A percentile compares a stretch with the other conserved stretches of the same genome.
Conservation (phyloP, 805 yeast species). For the Danielozyma ontarioensis region DNA sequence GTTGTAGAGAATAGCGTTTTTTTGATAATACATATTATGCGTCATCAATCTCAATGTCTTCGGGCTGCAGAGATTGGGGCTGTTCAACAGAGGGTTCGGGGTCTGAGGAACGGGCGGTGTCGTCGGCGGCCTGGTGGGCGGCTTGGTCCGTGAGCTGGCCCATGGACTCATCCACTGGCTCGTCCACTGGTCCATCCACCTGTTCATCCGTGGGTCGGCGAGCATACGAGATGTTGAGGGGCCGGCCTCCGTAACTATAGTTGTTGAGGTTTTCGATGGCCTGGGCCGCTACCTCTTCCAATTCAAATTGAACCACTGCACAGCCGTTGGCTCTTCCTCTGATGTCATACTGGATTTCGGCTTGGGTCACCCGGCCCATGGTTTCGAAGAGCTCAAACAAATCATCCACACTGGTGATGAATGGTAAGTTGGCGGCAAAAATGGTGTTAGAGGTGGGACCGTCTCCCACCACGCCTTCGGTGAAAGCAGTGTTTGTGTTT, state of each 20-base stretch:
- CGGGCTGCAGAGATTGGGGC: slow-evolving; percentile 1
- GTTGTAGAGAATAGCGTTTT: too few species aligned
- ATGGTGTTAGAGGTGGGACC: slow-evolving; percentile 47
- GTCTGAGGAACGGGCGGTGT: too few species aligned
- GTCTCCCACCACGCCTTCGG: slow-evolving; percentile 60
- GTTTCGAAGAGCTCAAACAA: slow-evolving; percentile 81
- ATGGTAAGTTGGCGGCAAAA: slow-evolving; percentile 77
- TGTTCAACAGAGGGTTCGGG: too few species aligned
- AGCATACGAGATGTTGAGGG: slow-evolving; percentile 66
- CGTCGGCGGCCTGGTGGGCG: slow-evolving; percentile 1
- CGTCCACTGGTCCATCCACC: not conserved
- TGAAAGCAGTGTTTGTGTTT: slow-evolving; percentile 48
- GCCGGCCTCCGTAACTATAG: slow-evolving; percentile 82
- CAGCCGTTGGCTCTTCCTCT: slow-evolving; percentile 71
- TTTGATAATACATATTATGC: too few species aligned
- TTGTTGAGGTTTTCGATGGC: slow-evolving; percentile 73
- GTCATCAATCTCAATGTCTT: slow-evolving; percentile 2
- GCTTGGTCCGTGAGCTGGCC: not conserved
- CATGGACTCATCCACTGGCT: slow-evolving; percentile 1
- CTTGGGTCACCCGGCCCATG: slow-evolving; percentile 67
- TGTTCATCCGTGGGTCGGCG: slow-evolving; percentile 12
- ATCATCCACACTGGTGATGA: slow-evolving; percentile 82
- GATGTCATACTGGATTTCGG: slow-evolving; percentile 61
- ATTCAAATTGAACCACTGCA: slow-evolving; percentile 79
- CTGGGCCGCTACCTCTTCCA: slow-evolving; percentile 60